These are phyloP conservation scores for Scytalidium lignicola DNA, from an alignment of 2,329 filamentous ascomycete genomes.

Conservation along the genomic window DNA sequence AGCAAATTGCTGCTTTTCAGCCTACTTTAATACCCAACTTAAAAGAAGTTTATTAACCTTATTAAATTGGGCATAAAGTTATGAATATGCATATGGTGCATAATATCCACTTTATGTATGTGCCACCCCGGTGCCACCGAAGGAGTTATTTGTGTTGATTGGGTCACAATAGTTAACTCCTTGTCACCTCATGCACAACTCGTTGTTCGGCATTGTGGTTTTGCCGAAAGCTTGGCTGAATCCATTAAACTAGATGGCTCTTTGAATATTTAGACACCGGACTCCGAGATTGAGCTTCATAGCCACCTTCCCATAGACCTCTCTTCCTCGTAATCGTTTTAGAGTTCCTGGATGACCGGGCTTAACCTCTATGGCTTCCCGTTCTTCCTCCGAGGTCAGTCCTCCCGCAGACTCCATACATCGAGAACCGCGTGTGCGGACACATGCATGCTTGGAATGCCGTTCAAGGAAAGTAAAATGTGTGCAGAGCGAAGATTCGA, in stretches of 20 bases:
- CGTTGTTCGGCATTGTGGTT: background rate
- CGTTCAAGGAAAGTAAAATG: background rate
- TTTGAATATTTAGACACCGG: background rate
- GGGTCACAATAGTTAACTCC: background rate
- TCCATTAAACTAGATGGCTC: background rate
- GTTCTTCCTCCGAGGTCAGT: background rate
- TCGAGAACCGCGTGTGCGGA: background rate
- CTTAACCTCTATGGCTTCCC: background rate
- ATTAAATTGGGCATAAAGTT: background rate
- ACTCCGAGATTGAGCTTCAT: background rate
- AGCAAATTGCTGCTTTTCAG: too few relatives aligned
- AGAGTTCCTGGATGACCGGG: background rate
- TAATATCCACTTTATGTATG: background rate
- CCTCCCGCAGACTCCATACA: background rate
- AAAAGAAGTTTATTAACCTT: background rate
- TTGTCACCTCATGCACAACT: background rate
- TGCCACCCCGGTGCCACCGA: background rate
- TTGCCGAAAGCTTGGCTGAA: background rate
- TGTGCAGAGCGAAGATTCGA: background rate
- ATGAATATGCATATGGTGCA: background rate
- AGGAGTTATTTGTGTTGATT: background rate
- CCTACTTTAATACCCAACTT: too few relatives aligned
- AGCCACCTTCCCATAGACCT: background rate
- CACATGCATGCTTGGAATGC: background rate
- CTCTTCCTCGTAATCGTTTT: background rate